Conservation (phyloP, 176 grass and related monocot species). For the Triticum aestivum region DNA sequence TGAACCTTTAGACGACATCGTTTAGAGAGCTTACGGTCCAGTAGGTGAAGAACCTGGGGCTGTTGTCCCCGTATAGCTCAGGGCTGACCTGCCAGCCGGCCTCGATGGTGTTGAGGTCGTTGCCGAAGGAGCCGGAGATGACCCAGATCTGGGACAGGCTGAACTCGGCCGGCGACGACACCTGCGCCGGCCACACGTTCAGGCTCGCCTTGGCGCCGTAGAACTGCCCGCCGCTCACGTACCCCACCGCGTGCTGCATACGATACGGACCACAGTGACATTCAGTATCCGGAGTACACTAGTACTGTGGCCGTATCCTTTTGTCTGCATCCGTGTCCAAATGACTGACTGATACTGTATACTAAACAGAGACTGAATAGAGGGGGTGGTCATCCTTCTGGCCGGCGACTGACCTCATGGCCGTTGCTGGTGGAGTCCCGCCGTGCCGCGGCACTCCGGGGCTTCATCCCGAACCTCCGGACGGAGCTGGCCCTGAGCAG, state of each 20-base stretch:
- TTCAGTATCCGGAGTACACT: not conserved
- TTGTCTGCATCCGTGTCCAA: not conserved
- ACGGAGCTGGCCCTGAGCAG: slow-evolving; percentile 55
- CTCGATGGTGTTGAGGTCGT: slow-evolving; percentile 99
- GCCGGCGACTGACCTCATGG: slow-evolving; percentile 61
- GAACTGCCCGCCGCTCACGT: slow-evolving; percentile 69
- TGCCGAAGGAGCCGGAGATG: slow-evolving; percentile 85
- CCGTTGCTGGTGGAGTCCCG: slow-evolving; percentile 65
- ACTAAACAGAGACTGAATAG: not conserved
- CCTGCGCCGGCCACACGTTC: slow-evolving; percentile 87
- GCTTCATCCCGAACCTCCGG: slow-evolving; percentile 68
- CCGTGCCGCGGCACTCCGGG: slow-evolving; percentile 17
- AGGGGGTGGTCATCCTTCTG: not conserved
- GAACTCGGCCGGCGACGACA: slow-evolving; percentile 79
- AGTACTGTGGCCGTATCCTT: not conserved
- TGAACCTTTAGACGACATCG: not conserved
- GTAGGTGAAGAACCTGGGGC: slow-evolving; percentile 91
- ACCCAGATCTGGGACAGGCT: slow-evolving; percentile 96
- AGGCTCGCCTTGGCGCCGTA: slow-evolving; percentile 88
- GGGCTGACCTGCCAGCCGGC: slow-evolving; percentile 99
- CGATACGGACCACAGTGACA: not conserved
- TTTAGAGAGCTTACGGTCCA: slow-evolving; percentile 66
- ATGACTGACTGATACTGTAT: not conserved
- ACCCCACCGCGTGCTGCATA: slow-evolving; percentile 88
- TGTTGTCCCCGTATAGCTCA: slow-evolving; percentile 77